Evolutionary conservation across 2,329 filamentous ascomycete species (phyloP), one percentile per base, ranked within the genome.

Genomic region (Talaromyces sp.): DNA sequence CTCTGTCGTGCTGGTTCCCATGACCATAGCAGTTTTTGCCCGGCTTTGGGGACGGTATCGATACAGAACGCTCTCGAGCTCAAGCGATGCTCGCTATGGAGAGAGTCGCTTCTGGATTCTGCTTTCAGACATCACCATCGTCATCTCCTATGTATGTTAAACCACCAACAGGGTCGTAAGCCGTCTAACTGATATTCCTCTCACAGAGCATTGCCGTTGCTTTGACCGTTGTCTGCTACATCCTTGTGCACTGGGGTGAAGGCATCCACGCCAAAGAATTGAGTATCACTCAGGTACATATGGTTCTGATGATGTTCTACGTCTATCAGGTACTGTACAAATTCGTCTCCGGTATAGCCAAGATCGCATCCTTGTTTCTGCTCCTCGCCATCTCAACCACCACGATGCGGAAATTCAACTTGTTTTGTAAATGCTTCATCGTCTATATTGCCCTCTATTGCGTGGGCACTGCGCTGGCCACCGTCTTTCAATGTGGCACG

Each of bases 31-130:
- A 27, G 59, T 61, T 11, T 34, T 27, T 36, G 59, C 59, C 2
- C 59, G 59, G 5, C 59, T 61, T n/a, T 61, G 59, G 45, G 59
- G 59, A 25, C n/a, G 59, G 25, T 61, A 61, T 38, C 59, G 59
- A 38, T 61, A 61, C 15, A 51, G 45, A 31, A 22, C 40, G n/a
- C 40, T 61, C 10, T 61, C 59, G 11, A 61, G 59, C 45, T 51
- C 59, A 31, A 31, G 13, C 27, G 59, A 61, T 31, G 11, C 59
- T 38, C 45, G 15, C n/a, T 61, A 51, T 27, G 45, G 59, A 19
- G 59, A 61, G 59, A 51, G 45, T 8, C 45, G 38, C 19, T 61
- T 51, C 45, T 61, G 59, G 59, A 61, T 61, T 49, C n/a, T 61
- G 15, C 29, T 61, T 2, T 61, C 59, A 10, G 59, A 61, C 47